phyloP scores from a whole-genome alignment of 2,329 filamentous ascomycete species.

The Colletotrichum incanum region DNA sequence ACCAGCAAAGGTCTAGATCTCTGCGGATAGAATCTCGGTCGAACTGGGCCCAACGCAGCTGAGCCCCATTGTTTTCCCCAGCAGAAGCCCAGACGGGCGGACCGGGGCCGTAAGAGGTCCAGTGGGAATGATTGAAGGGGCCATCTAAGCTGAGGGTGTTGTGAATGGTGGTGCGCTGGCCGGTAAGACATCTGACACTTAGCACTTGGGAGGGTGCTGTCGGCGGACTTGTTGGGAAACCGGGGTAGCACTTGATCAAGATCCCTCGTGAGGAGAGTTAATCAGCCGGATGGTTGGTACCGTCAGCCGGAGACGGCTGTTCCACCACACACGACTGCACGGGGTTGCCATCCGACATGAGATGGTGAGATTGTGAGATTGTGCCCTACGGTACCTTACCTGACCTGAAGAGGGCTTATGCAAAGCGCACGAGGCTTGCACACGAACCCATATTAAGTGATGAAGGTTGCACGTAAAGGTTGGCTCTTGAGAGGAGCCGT shows the following conservation, averaged over 20 bases:
- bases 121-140: conserved; percentile 6
- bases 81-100: conserved; percentile 7
- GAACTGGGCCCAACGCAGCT: conserved; percentile 21
- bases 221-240: conserved; percentile 26
- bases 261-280: conserved; percentile 34
- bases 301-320: conserved; percentile 32
- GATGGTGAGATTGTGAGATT: conserved; percentile 23
- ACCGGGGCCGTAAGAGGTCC: background rate
- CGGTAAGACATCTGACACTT: conserved; percentile 37
- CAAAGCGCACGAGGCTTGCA: conserved; percentile 17
- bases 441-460: background rate
- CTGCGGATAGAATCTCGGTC: conserved; percentile 23
- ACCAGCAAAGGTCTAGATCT: conserved; percentile 1
- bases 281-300: conserved; percentile 36
- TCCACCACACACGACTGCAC: conserved; percentile 26
- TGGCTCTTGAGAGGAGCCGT: background rate
- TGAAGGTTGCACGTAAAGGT: background rate
- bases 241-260: conserved; percentile 39
- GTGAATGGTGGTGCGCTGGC: conserved; percentile 24
- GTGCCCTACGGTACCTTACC: conserved; percentile 38
- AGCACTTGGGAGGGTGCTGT: conserved; percentile 8
- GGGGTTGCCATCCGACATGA: conserved; percentile 16
- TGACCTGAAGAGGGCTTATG: conserved; percentile 31
- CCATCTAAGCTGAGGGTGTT: conserved; percentile 30
- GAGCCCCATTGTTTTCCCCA: conserved; percentile 30